Percentiles rank a stretch among this genome's conserved stretches.
phyloP scores from a whole-genome alignment of 2,329 filamentous ascomycete species.

The Venturia aucupariae region DNA sequence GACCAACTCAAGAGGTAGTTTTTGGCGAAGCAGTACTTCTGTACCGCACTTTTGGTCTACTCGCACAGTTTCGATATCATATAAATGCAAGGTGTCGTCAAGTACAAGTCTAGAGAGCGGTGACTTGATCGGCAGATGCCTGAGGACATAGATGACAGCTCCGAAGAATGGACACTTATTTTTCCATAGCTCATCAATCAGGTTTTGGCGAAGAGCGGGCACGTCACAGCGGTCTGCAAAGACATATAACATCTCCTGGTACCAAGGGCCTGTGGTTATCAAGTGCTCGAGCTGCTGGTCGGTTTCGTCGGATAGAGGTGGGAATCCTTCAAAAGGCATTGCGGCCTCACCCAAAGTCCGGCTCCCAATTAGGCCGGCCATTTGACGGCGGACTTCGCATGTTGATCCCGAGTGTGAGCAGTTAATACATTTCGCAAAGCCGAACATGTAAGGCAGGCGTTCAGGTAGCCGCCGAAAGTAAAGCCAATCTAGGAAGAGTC shows the following conservation, averaged over 20 bases:
- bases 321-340: background rate
- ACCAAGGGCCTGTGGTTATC: background rate
- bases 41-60: background rate
- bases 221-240: slow-evolving; percentile 6
- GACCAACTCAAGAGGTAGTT: background rate
- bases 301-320: background rate
- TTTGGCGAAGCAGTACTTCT: background rate
- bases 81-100: background rate
- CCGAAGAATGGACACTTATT: background rate
- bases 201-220: background rate
- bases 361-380: background rate
- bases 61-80: fast-evolving
- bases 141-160: background rate
- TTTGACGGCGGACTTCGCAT: background rate
- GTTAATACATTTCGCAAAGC: background rate
- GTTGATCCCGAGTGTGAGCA: background rate
- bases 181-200: background rate
- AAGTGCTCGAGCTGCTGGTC: background rate
- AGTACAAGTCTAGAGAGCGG: background rate
- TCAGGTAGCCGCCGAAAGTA: background rate
- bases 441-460: fast-evolving
- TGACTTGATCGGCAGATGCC: background rate
- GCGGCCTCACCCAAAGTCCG: too few species aligned
- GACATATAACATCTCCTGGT: background rate
- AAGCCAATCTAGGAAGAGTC: slow-evolving; percentile 3